A percentile compares a stretch with the other conserved stretches of the same genome.
These are phyloP conservation scores for Colletotrichum ledebouriae DNA, from an alignment of 2,329 filamentous ascomycete genomes.

Conservation along the genomic window DNA sequence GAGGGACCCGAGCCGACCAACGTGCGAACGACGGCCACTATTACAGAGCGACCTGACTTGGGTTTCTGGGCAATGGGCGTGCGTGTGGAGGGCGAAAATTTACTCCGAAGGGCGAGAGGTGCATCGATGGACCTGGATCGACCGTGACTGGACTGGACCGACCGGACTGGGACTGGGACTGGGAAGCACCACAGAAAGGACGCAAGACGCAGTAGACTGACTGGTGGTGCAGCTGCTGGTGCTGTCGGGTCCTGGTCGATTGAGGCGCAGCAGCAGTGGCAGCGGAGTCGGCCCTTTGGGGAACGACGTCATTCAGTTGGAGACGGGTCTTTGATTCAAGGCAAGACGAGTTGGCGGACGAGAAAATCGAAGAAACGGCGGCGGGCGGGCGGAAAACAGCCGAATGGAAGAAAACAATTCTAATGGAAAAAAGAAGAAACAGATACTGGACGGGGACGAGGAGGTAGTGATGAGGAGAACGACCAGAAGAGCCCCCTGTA, in stretches of 20 bases:
- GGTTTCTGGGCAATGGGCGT: constrained; percentile 8
- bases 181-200: constrained; percentile 24
- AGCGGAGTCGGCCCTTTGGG: constrained; percentile 40
- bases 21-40: constrained; percentile 19
- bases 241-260: constrained; percentile 31
- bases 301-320: constrained; percentile 37
- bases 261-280: constrained; percentile 41
- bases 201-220: constrained; percentile 19
- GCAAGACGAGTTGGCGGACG: constrained; percentile 1
- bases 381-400: not conserved
- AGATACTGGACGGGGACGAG: not conserved
- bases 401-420: not conserved
- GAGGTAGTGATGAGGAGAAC: too few species aligned
- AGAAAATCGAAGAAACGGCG: constrained; percentile 12
- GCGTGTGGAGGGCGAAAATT: constrained; percentile 20
- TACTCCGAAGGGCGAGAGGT: constrained; percentile 10
- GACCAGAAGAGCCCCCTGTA: not conserved
- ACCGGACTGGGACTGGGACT: constrained; percentile 5
- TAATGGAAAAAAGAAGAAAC: not conserved
- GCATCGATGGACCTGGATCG: constrained; percentile 8
- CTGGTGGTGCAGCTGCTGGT: constrained; percentile 15
- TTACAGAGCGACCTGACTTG: constrained; percentile 9
- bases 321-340: constrained; percentile 5
- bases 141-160: constrained; percentile 12
- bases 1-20: constrained; percentile 11